Evolutionary conservation across 495 filamentous ascomycete genomes (phyloP).

Genomic region (Amorphotheca resinae): DNA sequence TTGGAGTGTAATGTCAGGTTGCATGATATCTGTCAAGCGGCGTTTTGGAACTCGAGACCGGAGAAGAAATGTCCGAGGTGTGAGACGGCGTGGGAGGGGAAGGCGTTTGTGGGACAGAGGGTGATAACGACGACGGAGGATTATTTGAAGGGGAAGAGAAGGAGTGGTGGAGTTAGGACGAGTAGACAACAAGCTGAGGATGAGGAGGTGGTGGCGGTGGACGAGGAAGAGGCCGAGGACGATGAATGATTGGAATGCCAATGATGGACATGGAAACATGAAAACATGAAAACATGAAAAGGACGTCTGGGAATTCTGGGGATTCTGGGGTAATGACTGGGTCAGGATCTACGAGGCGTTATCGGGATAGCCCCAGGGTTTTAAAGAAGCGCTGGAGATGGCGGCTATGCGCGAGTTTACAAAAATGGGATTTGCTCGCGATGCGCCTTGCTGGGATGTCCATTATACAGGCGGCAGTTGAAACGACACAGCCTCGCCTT

Average conservation of each 20-base stretch:
- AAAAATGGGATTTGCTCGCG: no score
- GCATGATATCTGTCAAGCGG: constrained; percentile 64
- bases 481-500: no score
- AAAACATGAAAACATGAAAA: no score
- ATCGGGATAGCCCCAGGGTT: no score
- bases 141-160: constrained; percentile 28
- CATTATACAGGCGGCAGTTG: no score
- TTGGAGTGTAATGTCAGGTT: constrained; percentile 54
- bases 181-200: constrained; percentile 27
- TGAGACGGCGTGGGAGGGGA: constrained; percentile 55
- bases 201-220: constrained; percentile 16
- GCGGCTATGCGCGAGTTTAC: no score
- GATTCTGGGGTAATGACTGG: no score
- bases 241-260: constrained; percentile 13
- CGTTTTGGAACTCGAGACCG: constrained; percentile 53
- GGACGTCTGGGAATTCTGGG: no score
- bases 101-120: constrained; percentile 69
- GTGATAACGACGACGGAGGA: constrained; percentile 42
- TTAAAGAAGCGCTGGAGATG: no score
- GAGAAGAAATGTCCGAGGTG: constrained; percentile 64
- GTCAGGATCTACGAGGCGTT: no score
- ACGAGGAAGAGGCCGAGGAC: constrained; percentile 9
- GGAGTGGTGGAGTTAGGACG: constrained; percentile 30
- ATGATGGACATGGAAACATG: no score
- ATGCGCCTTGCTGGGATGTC: no score